These are phyloP conservation scores for Zygoascus hellenicus DNA, from an alignment of 1,139 yeast genomes.

Conservation along the genomic window DNA sequence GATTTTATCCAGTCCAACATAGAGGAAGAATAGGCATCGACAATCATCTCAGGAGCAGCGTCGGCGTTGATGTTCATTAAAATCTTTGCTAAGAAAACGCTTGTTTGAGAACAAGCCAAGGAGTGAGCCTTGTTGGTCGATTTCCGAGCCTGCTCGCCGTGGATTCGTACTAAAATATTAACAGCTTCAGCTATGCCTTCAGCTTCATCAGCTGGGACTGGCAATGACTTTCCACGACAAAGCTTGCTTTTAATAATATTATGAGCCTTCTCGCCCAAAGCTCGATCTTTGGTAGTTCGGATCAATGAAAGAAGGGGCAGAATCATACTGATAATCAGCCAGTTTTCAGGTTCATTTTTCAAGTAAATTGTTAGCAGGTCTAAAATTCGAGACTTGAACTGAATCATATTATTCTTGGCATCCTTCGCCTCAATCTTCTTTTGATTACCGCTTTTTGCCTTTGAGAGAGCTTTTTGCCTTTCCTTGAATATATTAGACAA, in stretches of 20 bases:
- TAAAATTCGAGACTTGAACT: constrained; percentile 71
- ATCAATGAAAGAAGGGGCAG: constrained; percentile 58
- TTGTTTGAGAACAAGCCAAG: constrained; percentile 54
- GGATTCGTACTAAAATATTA: constrained; percentile 29
- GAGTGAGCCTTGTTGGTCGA: constrained; percentile 48
- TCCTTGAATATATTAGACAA: constrained; percentile 79
- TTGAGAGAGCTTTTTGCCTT: constrained; percentile 30
- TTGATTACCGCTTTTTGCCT: constrained; percentile 22
- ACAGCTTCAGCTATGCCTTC: constrained; percentile 16
- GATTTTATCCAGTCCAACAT: constrained; percentile 56
- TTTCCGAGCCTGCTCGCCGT: constrained; percentile 37
- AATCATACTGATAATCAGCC: constrained; percentile 42
- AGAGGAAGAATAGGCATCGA: constrained; percentile 52
- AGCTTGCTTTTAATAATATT: constrained; percentile 59
- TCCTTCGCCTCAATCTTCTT: constrained; percentile 46
- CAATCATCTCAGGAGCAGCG: constrained; percentile 32
- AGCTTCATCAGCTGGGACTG: constrained; percentile 18
- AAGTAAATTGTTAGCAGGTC: constrained; percentile 67
- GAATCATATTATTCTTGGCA: constrained; percentile 73
- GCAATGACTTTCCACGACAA: constrained; percentile 45
- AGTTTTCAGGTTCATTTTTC: constrained; percentile 43
- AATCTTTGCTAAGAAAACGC: constrained; percentile 58
- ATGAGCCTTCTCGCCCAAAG: constrained; percentile 69
- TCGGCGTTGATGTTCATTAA: constrained; percentile 30
- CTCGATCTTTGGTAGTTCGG: constrained; percentile 60